A percentile compares a stretch with the other conserved stretches of the same genome.
Conservation (phyloP, 192 early-diverging fungal species). For the Entrophospora sp. region DNA sequence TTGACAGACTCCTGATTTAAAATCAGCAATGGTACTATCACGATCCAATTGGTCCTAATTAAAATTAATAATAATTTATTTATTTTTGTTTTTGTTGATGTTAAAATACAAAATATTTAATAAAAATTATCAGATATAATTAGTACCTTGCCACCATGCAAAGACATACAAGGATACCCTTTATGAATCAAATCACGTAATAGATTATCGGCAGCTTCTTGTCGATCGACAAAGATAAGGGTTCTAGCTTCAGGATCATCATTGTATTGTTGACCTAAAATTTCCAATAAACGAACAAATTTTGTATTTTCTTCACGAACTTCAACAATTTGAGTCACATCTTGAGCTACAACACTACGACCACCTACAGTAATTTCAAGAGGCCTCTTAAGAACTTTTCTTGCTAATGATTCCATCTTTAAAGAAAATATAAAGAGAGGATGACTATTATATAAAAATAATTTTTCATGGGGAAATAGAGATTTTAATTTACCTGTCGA, state of each 20-base stretch:
- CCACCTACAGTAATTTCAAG: constrained; percentile 95
- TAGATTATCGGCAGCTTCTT: constrained; percentile 89
- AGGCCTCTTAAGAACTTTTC: constrained; percentile 84
- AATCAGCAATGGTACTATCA: constrained; percentile 89
- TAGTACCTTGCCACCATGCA: constrained; percentile 88
- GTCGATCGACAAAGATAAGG: constrained; percentile 92
- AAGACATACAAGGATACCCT: constrained; percentile 79
- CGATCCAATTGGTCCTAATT: constrained; percentile 72
- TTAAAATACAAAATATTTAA: neutral
- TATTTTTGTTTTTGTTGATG: too few relatives aligned
- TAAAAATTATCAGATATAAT: constrained; percentile 20
- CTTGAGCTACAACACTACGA: constrained; percentile 76
- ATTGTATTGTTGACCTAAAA: constrained; percentile 74
- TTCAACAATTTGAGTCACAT: constrained; percentile 86
- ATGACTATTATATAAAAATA: too few relatives aligned
- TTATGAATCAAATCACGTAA: constrained; percentile 73
- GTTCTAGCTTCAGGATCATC: constrained; percentile 62
- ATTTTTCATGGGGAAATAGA: too few relatives aligned
- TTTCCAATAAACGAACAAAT: constrained; percentile 78
- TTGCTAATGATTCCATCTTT: constrained; percentile 88
- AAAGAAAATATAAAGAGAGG: too few relatives aligned
- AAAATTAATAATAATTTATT: neutral
- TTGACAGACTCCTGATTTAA: constrained; percentile 81
- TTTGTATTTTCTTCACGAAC: constrained; percentile 77
- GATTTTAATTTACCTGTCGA: constrained; percentile 45